Conservation (phyloP, 768 basidiomycete species). For the Crucibulum laeve region DNA sequence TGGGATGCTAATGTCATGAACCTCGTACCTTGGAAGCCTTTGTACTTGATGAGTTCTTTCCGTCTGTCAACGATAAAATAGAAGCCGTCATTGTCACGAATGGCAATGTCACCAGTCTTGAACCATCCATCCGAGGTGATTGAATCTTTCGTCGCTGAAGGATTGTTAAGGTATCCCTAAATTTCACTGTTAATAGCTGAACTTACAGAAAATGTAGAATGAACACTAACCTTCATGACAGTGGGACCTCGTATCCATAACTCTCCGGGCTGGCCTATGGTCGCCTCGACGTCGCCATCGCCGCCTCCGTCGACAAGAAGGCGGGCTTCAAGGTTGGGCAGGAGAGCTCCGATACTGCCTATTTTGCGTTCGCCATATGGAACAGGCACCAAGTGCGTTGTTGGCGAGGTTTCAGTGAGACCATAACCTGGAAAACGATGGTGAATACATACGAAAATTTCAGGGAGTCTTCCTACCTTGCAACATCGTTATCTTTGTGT, state of each 20-base stretch:
- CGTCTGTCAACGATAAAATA: slow-evolving; percentile 71
- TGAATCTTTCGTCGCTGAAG: slow-evolving; percentile 58
- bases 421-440: slow-evolving; percentile 53
- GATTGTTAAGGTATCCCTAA: slow-evolving; percentile 75
- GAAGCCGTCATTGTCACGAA: slow-evolving; percentile 63
- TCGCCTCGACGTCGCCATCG: slow-evolving; percentile 41
- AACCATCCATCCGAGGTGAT: slow-evolving; percentile 80
- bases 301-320: slow-evolving; percentile 63
- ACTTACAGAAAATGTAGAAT: background rate
- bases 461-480: slow-evolving; percentile 55
- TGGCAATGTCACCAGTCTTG: slow-evolving; percentile 83
- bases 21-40: slow-evolving; percentile 73
- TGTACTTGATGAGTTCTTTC: slow-evolving; percentile 78
- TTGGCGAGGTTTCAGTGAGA: slow-evolving; percentile 80
- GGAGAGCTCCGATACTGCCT: slow-evolving; percentile 63
- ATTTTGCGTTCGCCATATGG: slow-evolving; percentile 41
- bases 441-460: no score
- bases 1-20: background rate
- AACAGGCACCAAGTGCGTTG: slow-evolving; percentile 50
- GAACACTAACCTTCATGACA: slow-evolving; percentile 64
- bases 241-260: slow-evolving; percentile 77
- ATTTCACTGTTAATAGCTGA: background rate
- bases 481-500: slow-evolving; percentile 33
- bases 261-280: slow-evolving; percentile 64
- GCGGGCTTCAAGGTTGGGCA: slow-evolving; percentile 75